phyloP scores from a whole-genome alignment of 805 yeast genomes.

The Schwanniomyces yamadae region DNA sequence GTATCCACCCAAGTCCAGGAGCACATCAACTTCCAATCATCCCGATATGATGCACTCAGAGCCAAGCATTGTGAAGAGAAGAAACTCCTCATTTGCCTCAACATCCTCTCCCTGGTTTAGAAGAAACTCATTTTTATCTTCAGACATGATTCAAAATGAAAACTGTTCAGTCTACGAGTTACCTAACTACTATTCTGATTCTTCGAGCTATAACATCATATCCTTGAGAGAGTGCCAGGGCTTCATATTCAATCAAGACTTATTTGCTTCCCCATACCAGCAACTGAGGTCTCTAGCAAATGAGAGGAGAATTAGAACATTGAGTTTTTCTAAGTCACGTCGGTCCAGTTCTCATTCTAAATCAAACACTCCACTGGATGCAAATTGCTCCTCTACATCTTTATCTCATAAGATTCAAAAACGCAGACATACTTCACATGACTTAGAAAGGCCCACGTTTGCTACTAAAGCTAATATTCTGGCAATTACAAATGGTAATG shows the following conservation, averaged over 20 bases:
- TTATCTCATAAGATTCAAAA: constrained; percentile 7
- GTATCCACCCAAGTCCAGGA: constrained; percentile 1
- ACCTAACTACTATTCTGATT: constrained; percentile 29
- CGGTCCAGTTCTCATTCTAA: constrained; percentile 5
- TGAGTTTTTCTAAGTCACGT: constrained; percentile 18
- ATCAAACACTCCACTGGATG: constrained; percentile 5
- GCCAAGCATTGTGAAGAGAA: constrained; percentile 14
- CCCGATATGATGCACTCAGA: too few relatives aligned
- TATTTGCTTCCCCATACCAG: constrained; percentile 70
- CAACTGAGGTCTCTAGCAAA: constrained; percentile 44
- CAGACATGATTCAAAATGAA: constrained; percentile 58
- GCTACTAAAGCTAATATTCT: constrained; percentile 10
- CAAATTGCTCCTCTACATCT: constrained; percentile 1
- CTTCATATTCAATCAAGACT: constrained; percentile 72
- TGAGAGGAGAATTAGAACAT: constrained; percentile 29
- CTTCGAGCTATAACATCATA: constrained; percentile 34
- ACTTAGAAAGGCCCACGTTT: constrained; percentile 23
- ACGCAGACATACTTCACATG: constrained; percentile 33
- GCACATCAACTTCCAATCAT: neutral
- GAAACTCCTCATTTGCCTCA: constrained; percentile 30
- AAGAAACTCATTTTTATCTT: constrained; percentile 55
- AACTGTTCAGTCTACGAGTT: constrained; percentile 53
- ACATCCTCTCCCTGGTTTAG: constrained; percentile 54
- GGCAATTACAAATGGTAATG: constrained; percentile 19
- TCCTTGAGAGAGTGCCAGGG: constrained; percentile 67